Evolutionary conservation across 805 yeast genomes (phyloP).

Genomic region (Candida ficus): DNA sequence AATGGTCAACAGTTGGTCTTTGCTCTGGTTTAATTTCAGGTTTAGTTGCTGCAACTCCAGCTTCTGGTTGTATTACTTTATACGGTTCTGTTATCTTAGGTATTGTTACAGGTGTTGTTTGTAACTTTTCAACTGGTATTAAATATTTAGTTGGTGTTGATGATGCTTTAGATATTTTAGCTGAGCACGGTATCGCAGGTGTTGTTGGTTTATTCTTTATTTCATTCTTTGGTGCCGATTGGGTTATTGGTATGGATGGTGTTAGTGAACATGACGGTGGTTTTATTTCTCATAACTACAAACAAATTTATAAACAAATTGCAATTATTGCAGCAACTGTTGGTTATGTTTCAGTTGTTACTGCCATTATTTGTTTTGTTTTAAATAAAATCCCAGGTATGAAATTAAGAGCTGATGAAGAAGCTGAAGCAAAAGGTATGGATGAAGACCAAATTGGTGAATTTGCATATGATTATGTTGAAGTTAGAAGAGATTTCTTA

Average conservation of each 20-base stretch:
- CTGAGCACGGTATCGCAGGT: conserved; percentile 99
- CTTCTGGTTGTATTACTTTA: conserved; percentile 84
- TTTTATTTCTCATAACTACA: conserved; percentile 86
- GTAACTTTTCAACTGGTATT: conserved; percentile 86
- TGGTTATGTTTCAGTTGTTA: conserved; percentile 73
- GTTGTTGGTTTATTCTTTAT: conserved; percentile 85
- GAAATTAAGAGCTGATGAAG: conserved; percentile 71
- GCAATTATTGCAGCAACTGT: conserved; percentile 72
- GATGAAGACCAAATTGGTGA: conserved; percentile 98
- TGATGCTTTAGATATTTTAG: conserved; percentile 90
- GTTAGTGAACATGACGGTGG: conserved; percentile 84
- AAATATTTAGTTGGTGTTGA: conserved; percentile 79
- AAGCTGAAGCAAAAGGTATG: conserved; percentile 81
- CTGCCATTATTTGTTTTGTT: conserved; percentile 69
- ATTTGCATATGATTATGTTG: conserved; percentile 99
- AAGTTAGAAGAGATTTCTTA: conserved; percentile 86
- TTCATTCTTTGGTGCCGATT: conserved; percentile 80
- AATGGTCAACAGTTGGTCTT: conserved; percentile 91
- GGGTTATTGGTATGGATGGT: conserved; percentile 90
- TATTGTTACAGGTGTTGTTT: conserved; percentile 68
- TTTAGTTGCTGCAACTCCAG: conserved; percentile 94
- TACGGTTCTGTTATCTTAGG: conserved; percentile 92
- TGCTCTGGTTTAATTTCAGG: conserved; percentile 97
- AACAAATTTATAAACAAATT: conserved; percentile 85
- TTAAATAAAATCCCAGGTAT: conserved; percentile 72